A percentile compares a stretch with the other conserved stretches of the same genome.
phyloP scores from a whole-genome alignment of 176 grass and related monocot genomes.

The Avena atlantica region DNA sequence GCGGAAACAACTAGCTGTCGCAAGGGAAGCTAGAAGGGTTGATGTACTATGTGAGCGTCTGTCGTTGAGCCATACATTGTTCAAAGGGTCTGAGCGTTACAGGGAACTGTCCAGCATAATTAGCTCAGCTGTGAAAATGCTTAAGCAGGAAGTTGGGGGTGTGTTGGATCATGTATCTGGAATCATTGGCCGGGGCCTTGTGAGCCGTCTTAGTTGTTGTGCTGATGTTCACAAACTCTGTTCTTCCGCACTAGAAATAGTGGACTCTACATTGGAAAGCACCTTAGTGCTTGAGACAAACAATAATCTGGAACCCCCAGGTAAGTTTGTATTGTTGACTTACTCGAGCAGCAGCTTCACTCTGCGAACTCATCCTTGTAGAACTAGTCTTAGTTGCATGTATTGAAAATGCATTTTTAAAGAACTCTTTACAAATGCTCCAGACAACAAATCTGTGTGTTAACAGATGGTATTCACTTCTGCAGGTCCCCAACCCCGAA shows the following conservation, averaged over 20 bases:
- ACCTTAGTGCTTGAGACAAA: constrained; percentile 38
- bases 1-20: constrained; percentile 74
- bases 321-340: constrained; percentile 46
- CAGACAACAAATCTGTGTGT: constrained; percentile 8
- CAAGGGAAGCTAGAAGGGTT: constrained; percentile 79
- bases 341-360: not conserved
- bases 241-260: constrained; percentile 61
- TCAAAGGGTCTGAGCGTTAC: constrained; percentile 73
- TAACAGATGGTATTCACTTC: constrained; percentile 49
- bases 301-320: constrained; percentile 36
- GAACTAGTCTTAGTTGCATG: constrained; percentile 12
- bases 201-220: constrained; percentile 79
- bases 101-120: constrained; percentile 63
- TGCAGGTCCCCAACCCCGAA: constrained; percentile 57
- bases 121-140: constrained; percentile 59
- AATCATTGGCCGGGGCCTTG: constrained; percentile 69
- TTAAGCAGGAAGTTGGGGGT: constrained; percentile 81
- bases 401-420: not conserved
- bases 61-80: constrained; percentile 71
- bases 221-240: constrained; percentile 92
- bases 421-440: not conserved
- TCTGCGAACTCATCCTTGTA: constrained; percentile 1
- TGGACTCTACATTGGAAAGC: constrained; percentile 60
- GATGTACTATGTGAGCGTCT: constrained; percentile 85
- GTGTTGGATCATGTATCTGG: constrained; percentile 71